Base-by-base conservation (phyloP, 495 filamentous ascomycete genomes). In the Penicillium crystallinum region DNA sequence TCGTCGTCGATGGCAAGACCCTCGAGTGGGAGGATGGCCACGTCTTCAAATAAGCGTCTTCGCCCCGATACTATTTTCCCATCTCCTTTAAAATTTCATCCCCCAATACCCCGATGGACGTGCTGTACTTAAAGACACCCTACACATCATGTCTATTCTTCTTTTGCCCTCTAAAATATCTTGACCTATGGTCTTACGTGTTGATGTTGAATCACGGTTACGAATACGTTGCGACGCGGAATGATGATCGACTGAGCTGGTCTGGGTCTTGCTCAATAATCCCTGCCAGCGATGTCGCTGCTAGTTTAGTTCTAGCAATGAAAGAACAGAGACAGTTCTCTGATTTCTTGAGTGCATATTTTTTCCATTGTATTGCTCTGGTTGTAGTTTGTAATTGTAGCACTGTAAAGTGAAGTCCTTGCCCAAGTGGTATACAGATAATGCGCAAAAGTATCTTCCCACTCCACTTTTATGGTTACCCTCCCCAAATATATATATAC, bases 11-110 rank as follows among this genome's bases (percentile, higher is more conserved):
- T 62, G 92, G 84, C 75, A 95, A 97, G 85, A 83, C 81, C 69
- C 91, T 81, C 62, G 68, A 76, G 54, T 81, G 72, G 77, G 87
- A 85, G 66, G 88, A 91, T 60, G 95, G 95, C 65, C 96, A 99
- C 82, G 90, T 96, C 69, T 97, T 97, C 86, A 98, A 97, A 86
- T 98, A 93, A 80, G 78, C 65, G 60, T 58, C 52, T 69, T 50
- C 65, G 29, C 49, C 21, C 36, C 29, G 14, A 47, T 37, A 22
- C 23, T 43, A 33, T 36, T 33, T 44, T 25, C 45, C 23, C 31
- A 37, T 47, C 33, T 44, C 44, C 36, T 52, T 35, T 54, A 48
- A 51, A 48, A 55, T 52, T 41, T 46, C 52, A 30, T 46, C 38
- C 42, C 34, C 46, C 53, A 64, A 64, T 64, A 64, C 61, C 61